Conservation (phyloP, 2,329 filamentous ascomycete species). For the Didymella pinodella region DNA sequence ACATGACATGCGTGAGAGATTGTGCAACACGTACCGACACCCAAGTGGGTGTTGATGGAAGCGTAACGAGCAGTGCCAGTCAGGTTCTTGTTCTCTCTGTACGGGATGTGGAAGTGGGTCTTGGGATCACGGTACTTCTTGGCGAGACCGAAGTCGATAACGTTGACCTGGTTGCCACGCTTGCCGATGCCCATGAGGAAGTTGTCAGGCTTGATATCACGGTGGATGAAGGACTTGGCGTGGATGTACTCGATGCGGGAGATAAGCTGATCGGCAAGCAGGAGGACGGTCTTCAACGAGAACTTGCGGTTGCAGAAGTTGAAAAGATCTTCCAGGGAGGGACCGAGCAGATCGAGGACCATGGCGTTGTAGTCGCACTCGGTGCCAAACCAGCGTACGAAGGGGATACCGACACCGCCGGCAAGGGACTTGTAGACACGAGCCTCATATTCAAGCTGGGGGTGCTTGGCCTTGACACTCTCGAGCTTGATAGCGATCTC, state of each 20-base stretch:
- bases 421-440: conserved; percentile 90
- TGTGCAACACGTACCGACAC: conserved; percentile 72
- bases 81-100: conserved; percentile 99
- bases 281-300: conserved; percentile 95
- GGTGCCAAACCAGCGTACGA: conserved; percentile 99
- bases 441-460: conserved; percentile 97
- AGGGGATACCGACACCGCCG: conserved; percentile 96
- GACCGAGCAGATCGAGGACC: conserved; percentile 96
- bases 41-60: conserved; percentile 97
- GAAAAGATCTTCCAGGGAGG: conserved; percentile 96
- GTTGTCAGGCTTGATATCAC: conserved; percentile 99
- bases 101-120: conserved; percentile 99
- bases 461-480: conserved; percentile 99
- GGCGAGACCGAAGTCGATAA: conserved; percentile 97
- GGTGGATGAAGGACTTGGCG: conserved; percentile 99
- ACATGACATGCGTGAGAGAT: neutral
- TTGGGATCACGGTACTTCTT: conserved; percentile 99
- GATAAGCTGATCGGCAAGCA: conserved; percentile 97
- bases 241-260: conserved; percentile 99
- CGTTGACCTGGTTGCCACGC: conserved; percentile 98
- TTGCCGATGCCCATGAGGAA: conserved; percentile 99
- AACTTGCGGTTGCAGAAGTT: conserved; percentile 99
- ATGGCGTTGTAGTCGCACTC: conserved; percentile 99
- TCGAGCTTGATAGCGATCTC: conserved; percentile 99
- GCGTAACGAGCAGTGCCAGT: conserved; percentile 98